Conservation (phyloP, 768 basidiomycete genomes). For the Cystofilobasidium capitatum region DNA sequence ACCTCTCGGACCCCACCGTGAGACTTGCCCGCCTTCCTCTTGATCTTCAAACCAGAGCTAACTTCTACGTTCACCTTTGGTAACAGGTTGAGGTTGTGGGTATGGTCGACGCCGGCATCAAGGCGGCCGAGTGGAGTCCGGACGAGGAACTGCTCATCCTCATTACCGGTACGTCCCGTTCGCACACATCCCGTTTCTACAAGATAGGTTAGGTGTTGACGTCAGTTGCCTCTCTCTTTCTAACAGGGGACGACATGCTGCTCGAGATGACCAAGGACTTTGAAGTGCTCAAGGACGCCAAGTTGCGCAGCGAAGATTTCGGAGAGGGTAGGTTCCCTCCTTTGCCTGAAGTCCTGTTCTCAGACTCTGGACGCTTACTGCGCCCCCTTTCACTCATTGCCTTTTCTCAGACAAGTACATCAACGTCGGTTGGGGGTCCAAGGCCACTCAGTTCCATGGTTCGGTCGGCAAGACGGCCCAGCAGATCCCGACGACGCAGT, state of each 20-base stretch:
- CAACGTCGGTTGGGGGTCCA: conserved; percentile 96
- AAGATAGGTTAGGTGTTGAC: not conserved
- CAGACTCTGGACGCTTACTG: not conserved
- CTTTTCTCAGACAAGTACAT: conserved; percentile 64
- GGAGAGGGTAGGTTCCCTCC: conserved; percentile 58
- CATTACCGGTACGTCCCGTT: conserved; percentile 53
- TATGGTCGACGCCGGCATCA: conserved; percentile 71
- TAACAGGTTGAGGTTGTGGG: conserved; percentile 69
- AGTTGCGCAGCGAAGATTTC: conserved; percentile 62
- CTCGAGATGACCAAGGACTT: conserved; percentile 82
- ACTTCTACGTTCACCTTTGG: not conserved
- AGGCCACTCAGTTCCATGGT: conserved; percentile 94
- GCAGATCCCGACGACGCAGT: conserved; percentile 38
- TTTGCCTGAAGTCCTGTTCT: not conserved
- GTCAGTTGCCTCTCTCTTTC: not conserved
- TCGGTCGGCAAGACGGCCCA: conserved; percentile 82
- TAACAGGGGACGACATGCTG: conserved; percentile 60
- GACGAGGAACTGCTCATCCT: conserved; percentile 80
- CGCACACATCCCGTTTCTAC: not conserved
- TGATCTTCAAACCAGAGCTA: conserved; percentile 37
- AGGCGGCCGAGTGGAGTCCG: conserved; percentile 78
- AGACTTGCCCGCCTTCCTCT: conserved; percentile 45
- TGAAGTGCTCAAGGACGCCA: conserved; percentile 72
- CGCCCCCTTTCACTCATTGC: not conserved
- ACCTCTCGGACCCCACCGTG: conserved; percentile 26